These are phyloP conservation scores for Penicillium crystallinum DNA, from an alignment of 495 filamentous ascomycete species.

Conservation along the genomic window DNA sequence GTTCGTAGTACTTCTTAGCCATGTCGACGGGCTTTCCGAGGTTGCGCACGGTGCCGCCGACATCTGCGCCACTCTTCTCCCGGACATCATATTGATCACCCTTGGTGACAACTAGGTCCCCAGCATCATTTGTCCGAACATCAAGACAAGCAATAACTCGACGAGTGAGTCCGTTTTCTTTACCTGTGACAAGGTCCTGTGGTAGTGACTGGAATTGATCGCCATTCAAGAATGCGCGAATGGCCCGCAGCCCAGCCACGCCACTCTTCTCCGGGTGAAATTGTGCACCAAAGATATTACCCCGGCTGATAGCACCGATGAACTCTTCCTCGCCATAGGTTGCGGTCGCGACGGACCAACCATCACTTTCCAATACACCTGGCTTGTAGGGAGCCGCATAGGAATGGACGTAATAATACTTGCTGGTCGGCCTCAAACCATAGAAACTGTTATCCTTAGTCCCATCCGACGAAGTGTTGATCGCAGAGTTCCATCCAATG, in stretches of 20 bases:
- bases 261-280: conserved; percentile 99
- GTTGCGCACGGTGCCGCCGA: conserved; percentile 77
- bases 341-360: conserved; percentile 85
- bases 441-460: conserved; percentile 56
- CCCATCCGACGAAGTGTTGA: conserved; percentile 42
- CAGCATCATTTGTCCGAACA: conserved; percentile 91
- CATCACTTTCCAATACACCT: conserved; percentile 66
- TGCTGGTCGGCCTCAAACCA: conserved; percentile 70
- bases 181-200: conserved; percentile 16
- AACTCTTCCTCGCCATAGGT: conserved; percentile 87
- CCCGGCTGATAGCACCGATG: conserved; percentile 80
- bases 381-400: conserved; percentile 76
- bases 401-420: conserved; percentile 98
- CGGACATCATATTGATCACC: conserved; percentile 99
- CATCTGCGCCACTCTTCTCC: conserved; percentile 61
- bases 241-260: conserved; percentile 72
- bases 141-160: conserved; percentile 94
- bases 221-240: conserved; percentile 80
- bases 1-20: conserved; percentile 89
- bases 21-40: conserved; percentile 95
- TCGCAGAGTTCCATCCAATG: conserved; percentile 95
- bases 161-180: conserved; percentile 68
- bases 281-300: conserved; percentile 84
- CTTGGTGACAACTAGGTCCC: conserved; percentile 95
- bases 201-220: conserved; percentile 43